Conservation (phyloP, 352 stramenopile genomes). For the Pythium vanterpoolii region DNA sequence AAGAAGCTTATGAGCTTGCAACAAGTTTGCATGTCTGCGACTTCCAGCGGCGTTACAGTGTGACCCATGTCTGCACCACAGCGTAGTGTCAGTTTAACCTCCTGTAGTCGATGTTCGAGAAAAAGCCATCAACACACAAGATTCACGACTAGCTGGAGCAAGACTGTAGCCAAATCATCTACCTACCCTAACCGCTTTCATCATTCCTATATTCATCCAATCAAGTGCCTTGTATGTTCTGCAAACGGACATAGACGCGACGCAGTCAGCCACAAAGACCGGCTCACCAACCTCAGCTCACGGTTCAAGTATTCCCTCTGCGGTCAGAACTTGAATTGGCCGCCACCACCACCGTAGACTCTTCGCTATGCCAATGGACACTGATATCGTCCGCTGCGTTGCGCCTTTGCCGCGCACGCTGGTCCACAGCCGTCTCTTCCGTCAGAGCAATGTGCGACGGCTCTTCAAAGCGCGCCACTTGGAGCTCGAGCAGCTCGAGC, state of each 20-base stretch:
- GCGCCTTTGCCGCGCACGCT: constrained; percentile 15
- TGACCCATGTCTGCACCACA: background rate
- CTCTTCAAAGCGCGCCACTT: constrained; percentile 58
- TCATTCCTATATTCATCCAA: background rate
- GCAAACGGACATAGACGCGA: too few relatives aligned
- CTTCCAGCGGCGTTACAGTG: too few relatives aligned
- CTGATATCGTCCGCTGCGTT: background rate
- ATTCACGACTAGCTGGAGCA: constrained; percentile 3
- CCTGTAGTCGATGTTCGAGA: background rate
- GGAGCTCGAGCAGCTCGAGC: constrained; percentile 45
- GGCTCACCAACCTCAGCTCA: background rate
- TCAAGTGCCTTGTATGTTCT: background rate
- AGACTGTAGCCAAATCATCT: background rate
- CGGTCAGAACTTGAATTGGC: background rate
- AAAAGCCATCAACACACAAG: background rate
- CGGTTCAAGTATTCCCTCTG: background rate
- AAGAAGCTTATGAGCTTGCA: too few relatives aligned
- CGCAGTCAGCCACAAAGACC: background rate
- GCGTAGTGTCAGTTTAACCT: background rate
- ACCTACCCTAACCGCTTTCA: background rate
- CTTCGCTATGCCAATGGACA: background rate
- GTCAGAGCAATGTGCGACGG: constrained; percentile 38
- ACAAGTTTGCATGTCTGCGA: too few relatives aligned
- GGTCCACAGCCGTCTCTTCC: constrained; percentile 31
- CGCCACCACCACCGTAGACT: background rate